Base-by-base conservation (phyloP, 2,329 filamentous ascomycete species). In the Bisporella sp. region DNA sequence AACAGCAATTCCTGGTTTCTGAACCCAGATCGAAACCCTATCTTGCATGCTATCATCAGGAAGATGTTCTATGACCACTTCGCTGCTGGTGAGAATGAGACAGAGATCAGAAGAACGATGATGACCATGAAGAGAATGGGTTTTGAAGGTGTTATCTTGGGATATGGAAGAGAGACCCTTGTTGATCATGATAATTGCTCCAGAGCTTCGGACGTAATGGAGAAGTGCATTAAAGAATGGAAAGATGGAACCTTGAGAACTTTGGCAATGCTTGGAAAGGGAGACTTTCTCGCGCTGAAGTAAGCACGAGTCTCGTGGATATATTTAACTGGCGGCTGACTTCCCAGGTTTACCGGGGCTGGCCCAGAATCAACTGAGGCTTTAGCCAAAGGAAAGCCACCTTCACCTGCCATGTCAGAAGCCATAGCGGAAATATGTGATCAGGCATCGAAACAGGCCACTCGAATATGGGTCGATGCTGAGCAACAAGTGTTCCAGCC, bases 61-160 rank as follows among this genome's bases (percentile, higher is more conserved):
- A 80, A 83, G 64, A 91, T 88, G 0, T 89, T 95, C 58, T 95
- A 95, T 65, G 82, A 84, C 31, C 90, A 95, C 61, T 95, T 95
- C 67, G 95, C 89, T 66, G 88, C 87, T 0, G 90, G 90, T 29
- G 85, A 89, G 68, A 84, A 78, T 46, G 73, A 77, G 1, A 61
- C 66, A 4, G 86, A 95, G 66, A 84, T 93, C 3, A 72, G 73
- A 41, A 69, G 66, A 35, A 88, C 84, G 1, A 78, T 89, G 31
- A 64, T 73, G 1, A 71, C 75, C 4, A 73, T 93, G 30, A 87
- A 88, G 66, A 67, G 73, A 28, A 81, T 90, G 48, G 90, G 90
- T 1, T 95, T 89, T 63, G 79, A 77, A 12, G 90, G 89, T 8
- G 85, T 95, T 5, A 89, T 95, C 48, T 73, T 95, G 47, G 84